Conservation (phyloP, 768 basidiomycete genomes). For the Suillus hirtellus region DNA sequence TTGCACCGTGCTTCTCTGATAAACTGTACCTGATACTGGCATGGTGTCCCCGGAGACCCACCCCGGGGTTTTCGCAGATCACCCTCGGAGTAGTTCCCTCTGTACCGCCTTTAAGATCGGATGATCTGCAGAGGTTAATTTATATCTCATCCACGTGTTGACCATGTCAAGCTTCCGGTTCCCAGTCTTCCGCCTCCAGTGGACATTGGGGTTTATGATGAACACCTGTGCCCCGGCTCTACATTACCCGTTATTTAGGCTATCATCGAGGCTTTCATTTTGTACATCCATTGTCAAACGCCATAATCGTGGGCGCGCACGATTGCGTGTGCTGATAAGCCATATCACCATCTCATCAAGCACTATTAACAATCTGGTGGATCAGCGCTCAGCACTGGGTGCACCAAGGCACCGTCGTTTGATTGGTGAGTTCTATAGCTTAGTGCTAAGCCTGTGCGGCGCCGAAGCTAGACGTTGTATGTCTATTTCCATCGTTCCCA, state of each 20-base stretch:
- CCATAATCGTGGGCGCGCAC: neutral
- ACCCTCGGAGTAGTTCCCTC: neutral
- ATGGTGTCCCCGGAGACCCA: neutral
- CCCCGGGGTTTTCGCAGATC: neutral
- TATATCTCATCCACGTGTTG: neutral
- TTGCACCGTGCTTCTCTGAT: neutral
- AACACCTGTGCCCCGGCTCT: neutral
- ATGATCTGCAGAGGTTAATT: neutral
- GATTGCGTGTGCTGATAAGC: neutral
- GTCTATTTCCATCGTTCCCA: neutral
- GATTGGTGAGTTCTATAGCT: neutral
- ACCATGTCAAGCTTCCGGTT: neutral
- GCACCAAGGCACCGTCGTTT: neutral
- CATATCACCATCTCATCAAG: neutral
- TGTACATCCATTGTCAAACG: neutral
- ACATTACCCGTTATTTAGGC: neutral
- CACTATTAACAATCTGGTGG: neutral
- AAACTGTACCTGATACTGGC: neutral
- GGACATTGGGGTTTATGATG: neutral
- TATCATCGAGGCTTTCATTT: neutral
- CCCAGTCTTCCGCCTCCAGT: neutral
- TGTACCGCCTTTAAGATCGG: neutral
- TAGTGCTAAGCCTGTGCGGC: neutral
- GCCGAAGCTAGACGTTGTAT: neutral
- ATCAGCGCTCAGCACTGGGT: neutral